Evolutionary conservation across 352 stramenopile species (phyloP).

Genomic region (Peronosclerospora sorghi): DNA sequence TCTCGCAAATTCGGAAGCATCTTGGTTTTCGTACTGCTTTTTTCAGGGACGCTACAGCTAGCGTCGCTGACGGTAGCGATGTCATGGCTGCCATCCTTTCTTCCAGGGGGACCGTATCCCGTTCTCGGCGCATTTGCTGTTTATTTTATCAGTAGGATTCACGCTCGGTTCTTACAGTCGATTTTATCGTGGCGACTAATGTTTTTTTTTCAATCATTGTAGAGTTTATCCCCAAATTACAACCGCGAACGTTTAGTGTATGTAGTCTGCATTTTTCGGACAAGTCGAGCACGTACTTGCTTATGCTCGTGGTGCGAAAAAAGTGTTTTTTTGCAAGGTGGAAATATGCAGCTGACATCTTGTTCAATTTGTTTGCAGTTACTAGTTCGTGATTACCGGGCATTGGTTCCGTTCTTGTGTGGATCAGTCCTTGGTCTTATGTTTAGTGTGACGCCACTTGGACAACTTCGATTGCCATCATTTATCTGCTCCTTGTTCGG

Average conservation of each 20-base stretch:
- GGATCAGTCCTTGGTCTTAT: slow-evolving; percentile 50
- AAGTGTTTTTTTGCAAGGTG: not conserved
- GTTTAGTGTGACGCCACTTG: slow-evolving; percentile 60
- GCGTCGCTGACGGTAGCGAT: slow-evolving; percentile 33
- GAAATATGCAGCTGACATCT: not conserved
- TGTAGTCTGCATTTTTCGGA: slow-evolving; percentile 71
- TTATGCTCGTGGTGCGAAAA: slow-evolving; percentile 57
- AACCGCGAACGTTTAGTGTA: slow-evolving; percentile 31
- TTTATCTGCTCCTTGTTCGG: slow-evolving; percentile 55
- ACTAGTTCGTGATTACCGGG: slow-evolving; percentile 38
- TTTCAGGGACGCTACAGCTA: slow-evolving; percentile 37
- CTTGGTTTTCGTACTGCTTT: slow-evolving; percentile 47
- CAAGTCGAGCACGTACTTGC: slow-evolving; percentile 41
- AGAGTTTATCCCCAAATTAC: slow-evolving; percentile 72
- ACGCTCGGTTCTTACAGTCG: not conserved
- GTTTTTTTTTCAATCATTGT: not conserved
- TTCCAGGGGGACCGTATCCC: slow-evolving; percentile 59
- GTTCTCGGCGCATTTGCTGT: slow-evolving; percentile 61
- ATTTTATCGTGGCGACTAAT: not conserved
- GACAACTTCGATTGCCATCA: slow-evolving; percentile 57
- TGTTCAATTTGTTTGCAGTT: slow-evolving; percentile 28
- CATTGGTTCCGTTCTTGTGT: slow-evolving; percentile 47
- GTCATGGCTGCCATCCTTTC: slow-evolving; percentile 23
- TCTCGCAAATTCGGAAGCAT: slow-evolving; percentile 80
- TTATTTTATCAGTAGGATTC: slow-evolving; percentile 64